A percentile compares a stretch with the other conserved stretches of the same genome.
Evolutionary conservation across 495 filamentous ascomycete species (phyloP).

Genomic region (Neurospora hispaniola): DNA sequence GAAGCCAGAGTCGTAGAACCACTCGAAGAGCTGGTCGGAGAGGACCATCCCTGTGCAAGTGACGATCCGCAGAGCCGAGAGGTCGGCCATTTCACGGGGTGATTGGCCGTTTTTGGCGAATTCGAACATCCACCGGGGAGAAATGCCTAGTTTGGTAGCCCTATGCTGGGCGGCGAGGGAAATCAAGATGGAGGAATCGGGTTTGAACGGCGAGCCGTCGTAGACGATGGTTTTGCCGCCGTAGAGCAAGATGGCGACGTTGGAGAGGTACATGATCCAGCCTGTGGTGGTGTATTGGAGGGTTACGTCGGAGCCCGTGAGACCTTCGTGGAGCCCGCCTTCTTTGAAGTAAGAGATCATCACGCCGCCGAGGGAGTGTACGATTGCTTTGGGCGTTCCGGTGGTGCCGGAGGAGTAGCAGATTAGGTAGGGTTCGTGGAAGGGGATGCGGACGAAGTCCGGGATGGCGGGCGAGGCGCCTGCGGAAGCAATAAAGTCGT

Average conservation of each 20-base stretch:
- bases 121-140: conserved; percentile 64
- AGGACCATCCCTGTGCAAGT: conserved; percentile 72
- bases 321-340: conserved; percentile 45
- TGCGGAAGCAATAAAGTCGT: conserved; percentile 37
- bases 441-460: conserved; percentile 48
- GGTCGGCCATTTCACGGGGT: conserved; percentile 50
- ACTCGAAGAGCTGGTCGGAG: conserved; percentile 59
- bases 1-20: conserved; percentile 77
- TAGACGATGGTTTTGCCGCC: conserved; percentile 56
- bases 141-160: conserved; percentile 54
- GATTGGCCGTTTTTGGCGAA: conserved; percentile 46
- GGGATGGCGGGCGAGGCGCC: conserved; percentile 27
- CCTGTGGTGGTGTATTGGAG: conserved; percentile 58
- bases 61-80: conserved; percentile 47
- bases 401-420: conserved; percentile 67
- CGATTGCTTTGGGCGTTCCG: conserved; percentile 65
- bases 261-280: conserved; percentile 76
- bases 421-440: conserved; percentile 60
- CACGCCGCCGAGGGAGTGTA: conserved; percentile 55
- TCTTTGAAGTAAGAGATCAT: conserved; percentile 53
- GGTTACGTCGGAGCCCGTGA: conserved; percentile 35
- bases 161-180: conserved; percentile 46
- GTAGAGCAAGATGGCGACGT: conserved; percentile 39
- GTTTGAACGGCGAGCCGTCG: conserved; percentile 68
- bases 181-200: conserved; percentile 49